Conservation (phyloP, 75 land plant genomes). For the Chamaecyparis obtusa region DNA sequence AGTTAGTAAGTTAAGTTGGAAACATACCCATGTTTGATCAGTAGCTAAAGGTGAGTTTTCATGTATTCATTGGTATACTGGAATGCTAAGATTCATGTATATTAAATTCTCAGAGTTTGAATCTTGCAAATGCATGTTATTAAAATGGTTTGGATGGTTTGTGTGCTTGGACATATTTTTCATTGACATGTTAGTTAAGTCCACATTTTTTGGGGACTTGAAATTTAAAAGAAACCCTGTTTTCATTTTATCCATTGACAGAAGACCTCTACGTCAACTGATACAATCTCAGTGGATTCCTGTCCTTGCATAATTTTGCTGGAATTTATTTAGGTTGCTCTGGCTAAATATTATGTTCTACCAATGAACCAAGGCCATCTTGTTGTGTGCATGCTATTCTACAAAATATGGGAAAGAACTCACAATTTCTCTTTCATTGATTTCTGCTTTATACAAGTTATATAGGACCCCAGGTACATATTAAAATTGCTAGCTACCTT, state of each 20-base stretch:
- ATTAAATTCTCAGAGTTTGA: background rate
- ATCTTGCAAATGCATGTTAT: background rate
- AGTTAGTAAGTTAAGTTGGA: background rate
- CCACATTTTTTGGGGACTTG: background rate
- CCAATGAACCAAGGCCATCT: background rate
- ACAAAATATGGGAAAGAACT: background rate
- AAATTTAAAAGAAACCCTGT: background rate
- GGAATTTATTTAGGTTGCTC: background rate
- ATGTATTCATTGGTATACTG: background rate
- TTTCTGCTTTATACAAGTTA: background rate
- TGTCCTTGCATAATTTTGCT: background rate
- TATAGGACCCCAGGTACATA: background rate
- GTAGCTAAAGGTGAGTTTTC: background rate
- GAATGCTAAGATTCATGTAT: background rate
- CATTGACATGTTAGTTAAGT: background rate
- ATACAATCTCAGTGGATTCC: background rate
- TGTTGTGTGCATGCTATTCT: background rate
- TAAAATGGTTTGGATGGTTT: background rate
- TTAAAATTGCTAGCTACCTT: background rate
- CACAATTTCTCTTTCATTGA: background rate
- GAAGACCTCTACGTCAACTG: background rate
- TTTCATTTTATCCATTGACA: background rate
- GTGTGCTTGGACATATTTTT: background rate
- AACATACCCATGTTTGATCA: background rate
- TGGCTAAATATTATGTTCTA: background rate